Conservation (phyloP, 768 basidiomycete genomes). For the Lentinula sp. region DNA sequence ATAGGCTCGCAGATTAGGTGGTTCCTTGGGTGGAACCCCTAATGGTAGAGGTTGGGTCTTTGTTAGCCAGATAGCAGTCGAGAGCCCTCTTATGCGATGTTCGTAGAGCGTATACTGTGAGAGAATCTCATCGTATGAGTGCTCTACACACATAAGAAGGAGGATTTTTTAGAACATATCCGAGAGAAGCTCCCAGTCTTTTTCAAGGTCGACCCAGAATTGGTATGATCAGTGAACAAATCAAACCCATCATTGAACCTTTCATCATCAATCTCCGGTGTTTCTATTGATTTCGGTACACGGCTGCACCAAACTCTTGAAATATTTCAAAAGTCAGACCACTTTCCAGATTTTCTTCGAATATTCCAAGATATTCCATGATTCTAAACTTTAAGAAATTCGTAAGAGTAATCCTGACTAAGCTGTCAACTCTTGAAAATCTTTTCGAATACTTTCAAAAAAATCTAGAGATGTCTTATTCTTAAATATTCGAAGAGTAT, state of each 20-base stretch:
- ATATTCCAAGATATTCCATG: too few species aligned
- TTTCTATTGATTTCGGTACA: neutral
- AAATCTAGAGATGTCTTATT: too few species aligned
- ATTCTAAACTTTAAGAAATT: too few species aligned
- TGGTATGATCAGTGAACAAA: neutral
- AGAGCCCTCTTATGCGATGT: constrained; percentile 5
- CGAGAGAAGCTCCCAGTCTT: neutral
- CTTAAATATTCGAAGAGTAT: too few species aligned
- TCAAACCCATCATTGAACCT: neutral
- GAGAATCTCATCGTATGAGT: neutral
- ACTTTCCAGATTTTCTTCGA: too few species aligned
- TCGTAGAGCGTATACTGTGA: neutral
- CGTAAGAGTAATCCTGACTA: too few species aligned
- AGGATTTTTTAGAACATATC: neutral
- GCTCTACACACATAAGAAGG: neutral
- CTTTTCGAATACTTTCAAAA: too few species aligned
- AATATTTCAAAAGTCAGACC: too few species aligned
- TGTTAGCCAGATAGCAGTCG: neutral
- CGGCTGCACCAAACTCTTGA: too few species aligned
- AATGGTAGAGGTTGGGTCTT: neutral
- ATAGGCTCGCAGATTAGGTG: neutral
- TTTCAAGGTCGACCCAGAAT: neutral
- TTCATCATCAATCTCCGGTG: constrained; percentile 1
- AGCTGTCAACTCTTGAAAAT: too few species aligned
- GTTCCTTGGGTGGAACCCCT: neutral